These are phyloP conservation scores for Saccharata proteae DNA, from an alignment of 2,329 filamentous ascomycete genomes.

Conservation along the genomic window DNA sequence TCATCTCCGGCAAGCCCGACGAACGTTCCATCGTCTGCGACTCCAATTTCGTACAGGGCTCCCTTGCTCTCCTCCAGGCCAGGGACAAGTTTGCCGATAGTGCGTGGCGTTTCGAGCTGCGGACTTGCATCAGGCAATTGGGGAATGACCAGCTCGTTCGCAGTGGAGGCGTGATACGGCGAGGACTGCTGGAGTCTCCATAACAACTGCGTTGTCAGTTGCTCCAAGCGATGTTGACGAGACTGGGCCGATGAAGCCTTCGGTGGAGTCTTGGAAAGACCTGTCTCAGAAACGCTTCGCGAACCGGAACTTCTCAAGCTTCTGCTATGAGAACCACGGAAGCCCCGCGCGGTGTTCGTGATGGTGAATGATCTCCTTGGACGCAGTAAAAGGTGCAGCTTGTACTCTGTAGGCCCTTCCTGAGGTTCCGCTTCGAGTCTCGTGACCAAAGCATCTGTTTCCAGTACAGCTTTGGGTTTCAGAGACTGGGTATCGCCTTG, in stretches of 20 bases:
- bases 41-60: constrained; percentile 90
- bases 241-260: constrained; percentile 49
- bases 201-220: constrained; percentile 85
- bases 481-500: neutral
- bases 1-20: constrained; percentile 83
- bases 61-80: constrained; percentile 88
- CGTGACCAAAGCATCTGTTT: constrained; percentile 39
- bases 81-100: constrained; percentile 46
- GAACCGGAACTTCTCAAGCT: constrained; percentile 21
- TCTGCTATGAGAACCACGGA: constrained; percentile 41
- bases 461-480: constrained; percentile 7
- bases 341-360: constrained; percentile 52
- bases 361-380: constrained; percentile 61
- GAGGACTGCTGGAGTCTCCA: constrained; percentile 95
- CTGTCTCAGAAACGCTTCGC: constrained; percentile 21
- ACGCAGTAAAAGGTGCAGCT: constrained; percentile 76
- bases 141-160: constrained; percentile 62
- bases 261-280: constrained; percentile 21
- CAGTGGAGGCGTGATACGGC: constrained; percentile 73
- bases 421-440: constrained; percentile 84
- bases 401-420: constrained; percentile 91
- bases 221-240: constrained; percentile 73
- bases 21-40: constrained; percentile 86
- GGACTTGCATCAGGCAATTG: constrained; percentile 56
- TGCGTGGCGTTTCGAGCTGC: constrained; percentile 44